Evolutionary conservation across 2,329 filamentous ascomycete genomes (phyloP).

Genomic region (Xylariaceae sp.): DNA sequence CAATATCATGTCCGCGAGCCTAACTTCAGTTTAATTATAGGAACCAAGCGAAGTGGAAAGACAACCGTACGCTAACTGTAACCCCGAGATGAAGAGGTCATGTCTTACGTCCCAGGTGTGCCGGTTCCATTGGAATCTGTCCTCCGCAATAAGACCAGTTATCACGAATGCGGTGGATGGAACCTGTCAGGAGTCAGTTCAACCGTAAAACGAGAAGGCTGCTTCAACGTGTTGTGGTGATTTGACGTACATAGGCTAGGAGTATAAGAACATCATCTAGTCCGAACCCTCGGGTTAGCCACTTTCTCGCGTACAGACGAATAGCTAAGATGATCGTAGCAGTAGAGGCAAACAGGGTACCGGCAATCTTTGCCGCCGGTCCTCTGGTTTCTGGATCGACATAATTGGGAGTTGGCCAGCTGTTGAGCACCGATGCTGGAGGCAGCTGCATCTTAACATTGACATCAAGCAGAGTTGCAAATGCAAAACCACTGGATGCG

Average conservation of each 20-base stretch:
- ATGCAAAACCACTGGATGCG: background rate
- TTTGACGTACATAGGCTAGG: slow-evolving; percentile 39
- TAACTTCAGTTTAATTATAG: slow-evolving; percentile 5
- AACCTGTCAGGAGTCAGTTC: slow-evolving; percentile 19
- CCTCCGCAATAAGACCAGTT: slow-evolving; percentile 33
- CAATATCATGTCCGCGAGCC: slow-evolving; percentile 40
- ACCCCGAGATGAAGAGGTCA: slow-evolving; percentile 23
- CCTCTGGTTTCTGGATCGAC: slow-evolving; percentile 38
- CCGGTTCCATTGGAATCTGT: slow-evolving; percentile 35
- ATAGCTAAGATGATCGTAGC: slow-evolving; percentile 38
- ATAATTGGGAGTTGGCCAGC: slow-evolving; percentile 40
- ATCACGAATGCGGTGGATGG: slow-evolving; percentile 39
- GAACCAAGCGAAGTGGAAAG: background rate
- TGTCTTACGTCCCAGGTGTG: slow-evolving; percentile 40
- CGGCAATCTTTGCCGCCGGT: slow-evolving; percentile 33
- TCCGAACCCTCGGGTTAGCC: slow-evolving; percentile 40
- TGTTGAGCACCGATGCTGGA: slow-evolving; percentile 25
- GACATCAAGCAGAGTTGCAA: background rate
- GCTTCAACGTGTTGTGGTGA: background rate
- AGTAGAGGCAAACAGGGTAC: slow-evolving; percentile 31
- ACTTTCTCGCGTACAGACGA: slow-evolving; percentile 41
- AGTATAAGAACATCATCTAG: slow-evolving; percentile 43
- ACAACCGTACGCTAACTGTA: slow-evolving; percentile 34
- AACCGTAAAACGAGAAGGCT: background rate
- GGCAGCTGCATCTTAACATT: slow-evolving; percentile 32